Base-by-base conservation (phyloP, 148 eudicot species). In the Gaultheria prostrata region DNA sequence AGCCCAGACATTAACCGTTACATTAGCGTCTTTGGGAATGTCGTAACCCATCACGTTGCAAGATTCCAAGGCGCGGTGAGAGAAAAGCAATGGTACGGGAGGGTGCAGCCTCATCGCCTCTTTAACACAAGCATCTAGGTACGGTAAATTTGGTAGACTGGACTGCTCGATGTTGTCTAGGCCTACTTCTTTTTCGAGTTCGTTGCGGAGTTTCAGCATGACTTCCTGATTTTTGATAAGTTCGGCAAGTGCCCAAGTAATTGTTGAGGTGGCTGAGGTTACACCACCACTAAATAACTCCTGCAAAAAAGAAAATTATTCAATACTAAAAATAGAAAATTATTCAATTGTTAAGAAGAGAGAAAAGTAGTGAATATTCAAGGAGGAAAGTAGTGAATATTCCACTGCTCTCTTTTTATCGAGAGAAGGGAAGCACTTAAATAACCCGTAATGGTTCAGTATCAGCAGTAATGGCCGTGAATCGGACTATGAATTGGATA, bases 81-180 rank as follows among this genome's bases (percentile, higher is more conserved):
- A 85, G 30, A 87, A 28, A 17, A 87, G 80, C 24, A 87, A 78
- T 9, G 84, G 83, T 0, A 57, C 65, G n/a, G 85, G 81, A n/a
- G 84, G 83, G 83, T 85, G 86, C 4, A 85, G 32, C 15, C 86
- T 54, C 1, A 85, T 6, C 3, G 86, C 57, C 69, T 85, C 87
- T 24, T 85, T 85, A 4, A 85, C 21, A 39, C 83, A 80, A 21
- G 87, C 87, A 32, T 87, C 80, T 30, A 87, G n/a, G 78, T 87
- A 87, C 1, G 87, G 87, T 7, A 87, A 72, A n/a, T 32, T 46
- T 20, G 70, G 9, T 0, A 87, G 24, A 26, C 82, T 53, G 4
- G 83, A 78, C 13, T 76, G 76, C 10, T 67, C 79, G 2, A 80
- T 21, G 9, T 3, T 72, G 5, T 67, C 78, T 12, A 10, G 30